phyloP scores from a whole-genome alignment of 106 monocot genomes.

The Platanthera zijinensis region DNA sequence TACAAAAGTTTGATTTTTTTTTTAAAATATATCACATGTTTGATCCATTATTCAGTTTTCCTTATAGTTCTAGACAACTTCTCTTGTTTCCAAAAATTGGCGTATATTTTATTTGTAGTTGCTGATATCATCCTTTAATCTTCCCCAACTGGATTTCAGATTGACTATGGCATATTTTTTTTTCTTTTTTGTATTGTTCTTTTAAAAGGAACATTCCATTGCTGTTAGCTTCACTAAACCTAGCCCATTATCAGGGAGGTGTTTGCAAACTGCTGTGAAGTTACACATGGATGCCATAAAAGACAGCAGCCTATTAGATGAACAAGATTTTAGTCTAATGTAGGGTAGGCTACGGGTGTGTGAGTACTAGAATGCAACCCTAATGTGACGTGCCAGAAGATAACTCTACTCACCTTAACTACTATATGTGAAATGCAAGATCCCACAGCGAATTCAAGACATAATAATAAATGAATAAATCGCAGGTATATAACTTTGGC shows the following conservation, averaged over 20 bases:
- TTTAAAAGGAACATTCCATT: not conserved
- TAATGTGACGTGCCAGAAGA: too few relatives aligned
- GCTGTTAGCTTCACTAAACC: not conserved
- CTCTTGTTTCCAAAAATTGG: not conserved
- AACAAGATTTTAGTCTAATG: too few relatives aligned
- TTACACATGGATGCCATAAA: not conserved
- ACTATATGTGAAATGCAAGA: too few relatives aligned
- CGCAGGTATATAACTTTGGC: too few relatives aligned
- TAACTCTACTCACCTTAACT: too few relatives aligned
- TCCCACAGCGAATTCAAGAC: too few relatives aligned
- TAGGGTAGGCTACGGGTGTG: too few relatives aligned
- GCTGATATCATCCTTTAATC: not conserved
- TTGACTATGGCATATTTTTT: not conserved
- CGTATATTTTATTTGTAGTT: not conserved
- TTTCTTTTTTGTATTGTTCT: not conserved
- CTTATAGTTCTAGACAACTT: not conserved
- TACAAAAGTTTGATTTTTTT: not conserved
- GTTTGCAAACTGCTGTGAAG: not conserved
- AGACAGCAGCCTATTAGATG: too few relatives aligned
- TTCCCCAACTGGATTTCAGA: not conserved
- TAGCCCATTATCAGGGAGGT: not conserved
- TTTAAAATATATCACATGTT: not conserved
- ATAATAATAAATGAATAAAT: too few relatives aligned
- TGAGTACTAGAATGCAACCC: too few relatives aligned
- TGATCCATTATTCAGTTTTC: not conserved